These are phyloP conservation scores for Drechmeria coniospora DNA, from an alignment of 2,329 filamentous ascomycete genomes.

Conservation along the genomic window DNA sequence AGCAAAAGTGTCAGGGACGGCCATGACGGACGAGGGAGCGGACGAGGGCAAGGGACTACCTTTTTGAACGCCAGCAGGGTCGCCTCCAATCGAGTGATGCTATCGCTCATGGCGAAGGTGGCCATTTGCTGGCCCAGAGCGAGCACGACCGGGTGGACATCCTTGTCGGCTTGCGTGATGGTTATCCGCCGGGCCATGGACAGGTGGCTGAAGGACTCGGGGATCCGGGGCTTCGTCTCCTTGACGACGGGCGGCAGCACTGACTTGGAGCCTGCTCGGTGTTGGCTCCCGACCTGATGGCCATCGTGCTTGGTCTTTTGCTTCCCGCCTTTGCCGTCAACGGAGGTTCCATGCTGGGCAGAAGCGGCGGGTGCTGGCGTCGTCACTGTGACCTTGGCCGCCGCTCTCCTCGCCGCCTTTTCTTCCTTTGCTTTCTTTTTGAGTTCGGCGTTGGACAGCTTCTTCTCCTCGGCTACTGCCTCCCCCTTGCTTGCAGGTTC, in stretches of 20 bases:
- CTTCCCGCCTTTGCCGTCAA: conserved; percentile 31
- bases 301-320: conserved; percentile 31
- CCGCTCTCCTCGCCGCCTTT: conserved; percentile 72
- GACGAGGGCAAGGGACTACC: conserved; percentile 25
- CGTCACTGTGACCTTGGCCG: conserved; percentile 42
- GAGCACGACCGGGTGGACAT: conserved; percentile 76
- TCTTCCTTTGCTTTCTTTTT: conserved; percentile 86
- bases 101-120: conserved; percentile 76
- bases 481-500: conserved; percentile 2
- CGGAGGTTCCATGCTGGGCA: conserved; percentile 20
- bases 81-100: conserved; percentile 72
- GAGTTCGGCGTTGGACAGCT: conserved; percentile 60
- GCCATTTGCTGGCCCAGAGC: conserved; percentile 82
- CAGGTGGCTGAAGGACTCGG: conserved; percentile 68
- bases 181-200: conserved; percentile 47
- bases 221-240: conserved; percentile 43
- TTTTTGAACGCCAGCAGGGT: conserved; percentile 82
- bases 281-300: conserved; percentile 15
- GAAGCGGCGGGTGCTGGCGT: conserved; percentile 22
- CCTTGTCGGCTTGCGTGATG: conserved; percentile 46
- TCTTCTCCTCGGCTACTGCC: conserved; percentile 26
- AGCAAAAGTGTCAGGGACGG: conserved; percentile 2
- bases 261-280: conserved; percentile 18
- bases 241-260: conserved; percentile 22
- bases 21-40: background rate